Conservation (phyloP, 106 monocot species). For the Cymbidium sinense region DNA sequence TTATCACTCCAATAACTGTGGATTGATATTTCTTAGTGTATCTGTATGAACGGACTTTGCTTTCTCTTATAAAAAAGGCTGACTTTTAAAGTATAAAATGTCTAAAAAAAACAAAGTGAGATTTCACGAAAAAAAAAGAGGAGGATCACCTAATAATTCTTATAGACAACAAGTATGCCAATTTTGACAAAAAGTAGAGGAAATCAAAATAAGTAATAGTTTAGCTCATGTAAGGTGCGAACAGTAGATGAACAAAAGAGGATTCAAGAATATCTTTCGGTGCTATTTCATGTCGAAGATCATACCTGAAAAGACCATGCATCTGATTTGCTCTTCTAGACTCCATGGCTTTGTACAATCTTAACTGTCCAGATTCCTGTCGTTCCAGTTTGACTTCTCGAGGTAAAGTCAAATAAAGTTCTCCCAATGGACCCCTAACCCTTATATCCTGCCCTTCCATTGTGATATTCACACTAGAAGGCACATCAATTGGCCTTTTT, state of each 20-base stretch:
- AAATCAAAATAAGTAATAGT: too few relatives aligned
- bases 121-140: not conserved
- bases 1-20: too few relatives aligned
- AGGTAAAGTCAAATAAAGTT: conserved; percentile 69
- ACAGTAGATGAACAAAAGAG: not conserved
- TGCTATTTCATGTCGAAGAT: not conserved
- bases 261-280: not conserved
- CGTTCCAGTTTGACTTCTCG: conserved; percentile 55
- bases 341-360: conserved; percentile 73
- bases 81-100: not conserved
- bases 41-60: too few relatives aligned
- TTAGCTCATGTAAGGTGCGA: not conserved
- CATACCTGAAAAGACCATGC: conserved; percentile 95
- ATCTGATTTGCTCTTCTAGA: conserved; percentile 83
- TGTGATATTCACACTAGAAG: conserved; percentile 57
- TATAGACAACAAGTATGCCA: too few relatives aligned
- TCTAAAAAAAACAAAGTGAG: not conserved
- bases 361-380: conserved; percentile 67
- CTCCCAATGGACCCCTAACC: conserved; percentile 88
- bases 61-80: too few relatives aligned
- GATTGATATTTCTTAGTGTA: too few relatives aligned
- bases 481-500: conserved; percentile 80
- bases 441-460: conserved; percentile 74
- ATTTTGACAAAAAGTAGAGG: too few relatives aligned
- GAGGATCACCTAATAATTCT: not conserved